Evolutionary conservation across 2,329 filamentous ascomycete genomes (phyloP).

Genomic region (Colletotrichum falcatum): DNA sequence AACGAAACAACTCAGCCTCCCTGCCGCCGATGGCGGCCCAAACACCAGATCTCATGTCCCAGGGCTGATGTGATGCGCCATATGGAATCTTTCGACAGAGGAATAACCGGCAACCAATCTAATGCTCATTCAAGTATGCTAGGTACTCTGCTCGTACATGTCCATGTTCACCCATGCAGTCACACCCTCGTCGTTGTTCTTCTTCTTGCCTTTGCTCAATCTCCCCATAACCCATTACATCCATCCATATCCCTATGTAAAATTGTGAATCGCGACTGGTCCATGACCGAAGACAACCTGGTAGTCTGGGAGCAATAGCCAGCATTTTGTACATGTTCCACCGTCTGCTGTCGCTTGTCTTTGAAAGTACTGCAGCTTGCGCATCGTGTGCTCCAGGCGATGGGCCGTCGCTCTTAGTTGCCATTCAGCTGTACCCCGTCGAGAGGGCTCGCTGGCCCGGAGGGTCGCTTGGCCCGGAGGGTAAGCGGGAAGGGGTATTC

Average conservation of each 20-base stretch:
- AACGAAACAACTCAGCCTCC: constrained; percentile 34
- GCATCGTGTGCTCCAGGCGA: background rate
- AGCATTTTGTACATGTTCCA: constrained; percentile 15
- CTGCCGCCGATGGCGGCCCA: constrained; percentile 18
- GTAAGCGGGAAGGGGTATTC: constrained; percentile 72
- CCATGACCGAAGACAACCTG: constrained; percentile 9
- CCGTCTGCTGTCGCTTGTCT: background rate
- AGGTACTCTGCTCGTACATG: constrained; percentile 38
- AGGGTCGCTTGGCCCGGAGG: constrained; percentile 64
- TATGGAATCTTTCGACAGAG: background rate
- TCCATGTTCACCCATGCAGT: constrained; percentile 34
- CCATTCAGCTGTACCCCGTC: constrained; percentile 53
- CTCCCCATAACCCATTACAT: constrained; percentile 29
- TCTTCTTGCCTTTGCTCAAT: constrained; percentile 25
- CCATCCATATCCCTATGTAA: constrained; percentile 37
- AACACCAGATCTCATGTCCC: constrained; percentile 5
- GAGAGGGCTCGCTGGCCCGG: constrained; percentile 55
- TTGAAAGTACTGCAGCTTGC: background rate
- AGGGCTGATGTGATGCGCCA: constrained; percentile 26
- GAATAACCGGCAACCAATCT: constrained; percentile 33
- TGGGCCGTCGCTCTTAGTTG: constrained; percentile 21
- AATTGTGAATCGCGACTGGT: constrained; percentile 25
- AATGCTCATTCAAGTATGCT: constrained; percentile 37
- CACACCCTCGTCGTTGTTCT: background rate
- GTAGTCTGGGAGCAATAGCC: background rate